A percentile compares a stretch with the other conserved stretches of the same genome.
phyloP scores from a whole-genome alignment of 805 yeast species.

The Kodamaea laetipori region DNA sequence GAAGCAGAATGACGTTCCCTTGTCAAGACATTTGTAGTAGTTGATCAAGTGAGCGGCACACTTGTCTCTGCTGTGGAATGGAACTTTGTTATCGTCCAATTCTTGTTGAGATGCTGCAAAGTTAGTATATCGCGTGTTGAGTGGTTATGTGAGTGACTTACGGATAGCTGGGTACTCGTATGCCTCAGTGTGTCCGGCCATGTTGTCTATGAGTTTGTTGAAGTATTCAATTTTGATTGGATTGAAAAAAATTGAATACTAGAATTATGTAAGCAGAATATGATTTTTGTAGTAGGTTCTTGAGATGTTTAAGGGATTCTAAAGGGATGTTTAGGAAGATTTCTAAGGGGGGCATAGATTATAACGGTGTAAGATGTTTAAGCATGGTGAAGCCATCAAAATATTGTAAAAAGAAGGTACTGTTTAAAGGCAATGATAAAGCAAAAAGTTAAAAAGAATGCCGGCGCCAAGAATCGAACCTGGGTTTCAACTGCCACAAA shows the following conservation, averaged over 20 bases:
- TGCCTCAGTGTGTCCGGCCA: conserved; percentile 16
- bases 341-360: too few species aligned
- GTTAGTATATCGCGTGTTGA: conserved; percentile 11
- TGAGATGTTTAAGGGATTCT: too few species aligned
- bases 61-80: conserved; percentile 46
- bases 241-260: conserved; percentile 4
- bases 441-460: conserved; percentile 8
- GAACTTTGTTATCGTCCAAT: conserved; percentile 43
- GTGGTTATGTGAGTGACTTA: conserved; percentile 12
- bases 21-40: conserved; percentile 46
- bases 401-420: too few species aligned
- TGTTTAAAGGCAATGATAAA: too few species aligned
- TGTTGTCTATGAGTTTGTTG: conserved; percentile 4
- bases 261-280: not conserved
- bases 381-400: too few species aligned
- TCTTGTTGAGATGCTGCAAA: conserved; percentile 27
- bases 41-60: conserved; percentile 46
- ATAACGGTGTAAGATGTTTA: too few species aligned
- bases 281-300: not conserved
- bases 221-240: conserved; percentile 10
- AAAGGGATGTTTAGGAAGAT: conserved; percentile 1
- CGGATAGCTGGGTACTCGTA: conserved; percentile 20
- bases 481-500: conserved; percentile 23
- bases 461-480: conserved; percentile 23
- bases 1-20: conserved; percentile 44